Conservation (phyloP, 805 yeast species). For the Cyberlindnera euphorbiiphila region DNA sequence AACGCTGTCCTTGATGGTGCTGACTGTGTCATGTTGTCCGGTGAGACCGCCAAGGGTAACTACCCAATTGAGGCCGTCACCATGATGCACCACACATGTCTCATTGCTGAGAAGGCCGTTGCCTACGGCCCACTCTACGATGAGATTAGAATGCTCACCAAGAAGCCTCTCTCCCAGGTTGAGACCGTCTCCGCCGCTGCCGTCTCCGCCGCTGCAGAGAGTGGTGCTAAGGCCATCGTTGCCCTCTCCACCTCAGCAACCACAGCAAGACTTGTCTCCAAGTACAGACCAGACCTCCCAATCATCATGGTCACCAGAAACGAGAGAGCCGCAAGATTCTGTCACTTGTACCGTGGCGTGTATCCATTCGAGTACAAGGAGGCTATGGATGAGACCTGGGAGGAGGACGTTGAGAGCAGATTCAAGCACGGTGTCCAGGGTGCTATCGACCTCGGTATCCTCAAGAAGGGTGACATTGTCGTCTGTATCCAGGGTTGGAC, state of each 20-base stretch:
- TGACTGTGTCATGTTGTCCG: conserved; percentile 99
- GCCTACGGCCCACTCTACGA: conserved; percentile 81
- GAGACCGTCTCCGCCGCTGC: conserved; percentile 98
- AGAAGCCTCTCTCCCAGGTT: conserved; percentile 85
- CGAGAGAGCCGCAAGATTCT: conserved; percentile 86
- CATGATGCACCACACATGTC: conserved; percentile 97
- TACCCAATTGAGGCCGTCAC: conserved; percentile 97
- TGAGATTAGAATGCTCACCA: conserved; percentile 82
- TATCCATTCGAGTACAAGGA: conserved; percentile 88
- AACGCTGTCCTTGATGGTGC: conserved; percentile 99
- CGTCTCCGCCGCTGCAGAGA: conserved; percentile 94
- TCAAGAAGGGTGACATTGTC: conserved; percentile 81
- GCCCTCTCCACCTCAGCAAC: conserved; percentile 93
- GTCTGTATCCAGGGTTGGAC: conserved; percentile 99
- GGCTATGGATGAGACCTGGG: conserved; percentile 72
- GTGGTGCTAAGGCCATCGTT: conserved; percentile 93
- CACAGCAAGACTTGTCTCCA: conserved; percentile 93
- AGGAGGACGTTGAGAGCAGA: conserved; percentile 93
- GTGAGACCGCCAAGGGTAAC: conserved; percentile 99
- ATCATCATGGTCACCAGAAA: conserved; percentile 98
- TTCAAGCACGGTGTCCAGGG: conserved; percentile 88
- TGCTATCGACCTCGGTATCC: conserved; percentile 82
- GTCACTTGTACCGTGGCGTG: conserved; percentile 97
- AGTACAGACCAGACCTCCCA: conserved; percentile 97
- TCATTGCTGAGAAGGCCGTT: conserved; percentile 95